Base-by-base conservation (phyloP, 331 rosid species). In the Quercus lobata region DNA sequence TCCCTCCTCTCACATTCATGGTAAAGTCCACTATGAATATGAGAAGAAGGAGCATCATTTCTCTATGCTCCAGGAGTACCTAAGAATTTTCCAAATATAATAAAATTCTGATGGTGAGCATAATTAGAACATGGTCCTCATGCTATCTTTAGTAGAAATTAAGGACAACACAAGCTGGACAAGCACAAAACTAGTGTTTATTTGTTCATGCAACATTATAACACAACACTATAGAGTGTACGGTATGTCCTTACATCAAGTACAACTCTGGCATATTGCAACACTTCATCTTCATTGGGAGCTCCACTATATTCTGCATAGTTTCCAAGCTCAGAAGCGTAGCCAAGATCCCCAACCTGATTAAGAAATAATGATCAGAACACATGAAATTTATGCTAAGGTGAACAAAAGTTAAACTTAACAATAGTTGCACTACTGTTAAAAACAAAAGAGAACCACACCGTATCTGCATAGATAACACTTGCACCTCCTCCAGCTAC, bases 401-500 rank as follows among this genome's bases (percentile, higher is more conserved):
- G 74, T 75, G 77, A 65, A 60, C n/a, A 22, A 54, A 68, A 44
- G 73, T 46, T 58, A 57, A 34, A 68, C 49, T 18, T 49, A 27
- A 21, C 53, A 35, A 19, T 17, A n/a, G 17, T 60, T 29, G 19
- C 70, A 29, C 37, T 72, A 41, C 49, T 9, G 46, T 76, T 77
- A 60, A 35, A 17, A 57, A 77, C 70, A 68, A 63, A 44, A 56
- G 41, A 79, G 69, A 74, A 80, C 52, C 83, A 1, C 78, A 96
- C 98, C 78, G 99, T 93, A 83, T 96, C 97, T 49, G 98, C 98
- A 5, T 93, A 91, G 83, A 96, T 96, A 83, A 96, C 99, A 84
- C 98, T 94, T 24, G 98, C 97, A 80, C 98, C 98, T 86, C 99
- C 99, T 57, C 99, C 99, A 30, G 99, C 99, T 35, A 96, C 99